Conservation (phyloP, 2,329 filamentous ascomycete genomes). For the Teratosphaeriaceae sp. region DNA sequence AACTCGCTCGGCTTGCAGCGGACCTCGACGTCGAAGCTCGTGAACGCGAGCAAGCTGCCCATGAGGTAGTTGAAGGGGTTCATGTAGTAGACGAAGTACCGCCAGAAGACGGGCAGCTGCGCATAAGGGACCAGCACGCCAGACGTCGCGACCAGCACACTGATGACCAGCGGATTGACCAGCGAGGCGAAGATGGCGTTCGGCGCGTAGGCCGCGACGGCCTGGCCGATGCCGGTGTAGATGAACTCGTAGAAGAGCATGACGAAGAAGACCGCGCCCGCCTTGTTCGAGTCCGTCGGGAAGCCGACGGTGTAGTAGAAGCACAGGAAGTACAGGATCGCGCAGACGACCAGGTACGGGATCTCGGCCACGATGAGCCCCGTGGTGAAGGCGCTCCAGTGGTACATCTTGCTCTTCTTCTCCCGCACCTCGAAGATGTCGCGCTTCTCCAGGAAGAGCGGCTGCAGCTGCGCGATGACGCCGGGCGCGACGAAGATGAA, state of each 20-base stretch:
- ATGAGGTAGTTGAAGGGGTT: slow-evolving; percentile 41
- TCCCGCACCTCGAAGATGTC: slow-evolving; percentile 55
- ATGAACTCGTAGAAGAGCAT: slow-evolving; percentile 55
- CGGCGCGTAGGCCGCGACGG: slow-evolving; percentile 41
- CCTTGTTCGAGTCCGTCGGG: slow-evolving; percentile 36
- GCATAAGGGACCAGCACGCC: slow-evolving; percentile 30
- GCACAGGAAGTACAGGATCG: slow-evolving; percentile 41
- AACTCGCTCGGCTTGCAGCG: slow-evolving; percentile 32
- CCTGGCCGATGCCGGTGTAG: slow-evolving; percentile 49
- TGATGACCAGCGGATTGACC: slow-evolving; percentile 34
- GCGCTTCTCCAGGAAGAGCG: slow-evolving; percentile 52
- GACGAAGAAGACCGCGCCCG: slow-evolving; percentile 39
- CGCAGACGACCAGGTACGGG: slow-evolving; percentile 57
- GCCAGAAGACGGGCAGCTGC: slow-evolving; percentile 30
- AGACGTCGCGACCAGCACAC: slow-evolving; percentile 27
- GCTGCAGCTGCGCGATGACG: slow-evolving; percentile 52
- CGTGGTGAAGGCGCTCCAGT: slow-evolving; percentile 65
- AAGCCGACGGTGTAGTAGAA: slow-evolving; percentile 32
- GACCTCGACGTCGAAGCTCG: slow-evolving; percentile 37
- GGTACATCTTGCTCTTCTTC: slow-evolving; percentile 63
- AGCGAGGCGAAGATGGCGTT: slow-evolving; percentile 42
- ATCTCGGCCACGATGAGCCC: slow-evolving; percentile 66
- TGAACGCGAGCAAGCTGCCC: slow-evolving; percentile 33
- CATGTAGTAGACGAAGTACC: slow-evolving; percentile 33
- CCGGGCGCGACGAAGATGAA: slow-evolving; percentile 34